Percentiles rank a stretch among this genome's conserved stretches.
Conservation (phyloP, 129 eudicot genomes). For the Lactuca saligna region DNA sequence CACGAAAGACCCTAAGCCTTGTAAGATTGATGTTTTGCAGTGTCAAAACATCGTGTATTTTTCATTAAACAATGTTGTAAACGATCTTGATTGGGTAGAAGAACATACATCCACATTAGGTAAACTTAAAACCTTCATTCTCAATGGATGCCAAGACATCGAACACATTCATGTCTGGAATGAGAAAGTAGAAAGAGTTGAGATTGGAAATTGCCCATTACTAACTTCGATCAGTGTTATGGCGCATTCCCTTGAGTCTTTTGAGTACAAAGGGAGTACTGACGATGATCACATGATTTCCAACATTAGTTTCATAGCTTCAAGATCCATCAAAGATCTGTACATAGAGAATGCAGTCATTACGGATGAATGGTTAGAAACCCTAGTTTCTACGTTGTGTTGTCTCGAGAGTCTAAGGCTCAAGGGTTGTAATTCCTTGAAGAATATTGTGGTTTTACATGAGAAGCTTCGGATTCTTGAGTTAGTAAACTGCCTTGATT, state of each 20-base stretch:
- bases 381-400: neutral
- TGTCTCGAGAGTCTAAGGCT: constrained; percentile 29
- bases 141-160: constrained; percentile 17
- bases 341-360: constrained; percentile 1
- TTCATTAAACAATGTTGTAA: constrained; percentile 12
- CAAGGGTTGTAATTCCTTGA: constrained; percentile 15
- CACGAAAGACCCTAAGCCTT: neutral
- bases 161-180: constrained; percentile 5
- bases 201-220: constrained; percentile 7
- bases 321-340: constrained; percentile 9
- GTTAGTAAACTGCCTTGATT: constrained; percentile 1
- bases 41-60: constrained; percentile 13
- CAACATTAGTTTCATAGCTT: constrained; percentile 10
- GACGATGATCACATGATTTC: neutral
- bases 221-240: constrained; percentile 5
- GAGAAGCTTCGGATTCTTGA: constrained; percentile 28
- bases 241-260: constrained; percentile 21
- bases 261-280: constrained; percentile 5
- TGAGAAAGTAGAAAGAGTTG: constrained; percentile 25
- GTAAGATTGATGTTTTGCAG: constrained; percentile 27
- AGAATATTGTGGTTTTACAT: constrained; percentile 19
- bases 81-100: constrained; percentile 24
- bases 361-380: constrained; percentile 27
- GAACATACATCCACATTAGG: constrained; percentile 5
- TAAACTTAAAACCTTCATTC: constrained; percentile 30